Evolutionary conservation across 2,329 filamentous ascomycete species (phyloP), one percentile per base, ranked within the genome.

Genomic region (Verticillium isaacii): DNA sequence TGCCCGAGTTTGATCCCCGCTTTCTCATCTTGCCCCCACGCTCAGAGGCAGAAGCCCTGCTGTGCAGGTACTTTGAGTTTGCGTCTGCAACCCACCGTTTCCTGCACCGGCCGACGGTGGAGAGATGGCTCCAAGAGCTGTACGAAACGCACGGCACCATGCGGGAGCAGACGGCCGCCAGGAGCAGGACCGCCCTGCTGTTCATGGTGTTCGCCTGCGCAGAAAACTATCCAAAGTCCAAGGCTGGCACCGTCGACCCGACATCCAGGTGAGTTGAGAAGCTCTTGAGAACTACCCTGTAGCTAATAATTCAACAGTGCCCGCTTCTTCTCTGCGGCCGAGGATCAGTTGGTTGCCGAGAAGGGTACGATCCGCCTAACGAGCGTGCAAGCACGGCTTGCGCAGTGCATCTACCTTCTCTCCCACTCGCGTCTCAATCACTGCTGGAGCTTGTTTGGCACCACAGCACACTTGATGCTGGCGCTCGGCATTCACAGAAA

Each of bases 21-120:
- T 72, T 73, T 32, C 75, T 77, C 66, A 67, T 77, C 67, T 63
- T 84, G 68, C 73, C 77, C 25, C 63, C 80, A 37, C 72, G 74
- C 45, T 69, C 75, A 12, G 71, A 71, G 23, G 68, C 71, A 5
- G 66, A 71, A 52, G 64, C 66, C 1, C 58, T 85, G 25, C 71
- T 85, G 0, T 74, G 77, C 32, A 71, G 81, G 5, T 85, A 85
- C 60, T 85, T 85, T 65, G 82, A 84, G 59, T 83, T 82, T 66
- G 82, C 82, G 1, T 81, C 82, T 59, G 81, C 84, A 1, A 85
- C 83, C 0, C 82, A 85, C 66, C 76, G 82, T 0, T 85, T 85
- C 61, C 65, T 85, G 8, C 82, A 85, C 66, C 74, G 82, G 3
- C 79, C 80, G 0, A 81, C 77, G 0, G 77, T 84, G 1, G 76